Percentiles rank a stretch among this genome's conserved stretches.
Conservation (phyloP, 495 filamentous ascomycete species). For the Glarea lozoyensis region DNA sequence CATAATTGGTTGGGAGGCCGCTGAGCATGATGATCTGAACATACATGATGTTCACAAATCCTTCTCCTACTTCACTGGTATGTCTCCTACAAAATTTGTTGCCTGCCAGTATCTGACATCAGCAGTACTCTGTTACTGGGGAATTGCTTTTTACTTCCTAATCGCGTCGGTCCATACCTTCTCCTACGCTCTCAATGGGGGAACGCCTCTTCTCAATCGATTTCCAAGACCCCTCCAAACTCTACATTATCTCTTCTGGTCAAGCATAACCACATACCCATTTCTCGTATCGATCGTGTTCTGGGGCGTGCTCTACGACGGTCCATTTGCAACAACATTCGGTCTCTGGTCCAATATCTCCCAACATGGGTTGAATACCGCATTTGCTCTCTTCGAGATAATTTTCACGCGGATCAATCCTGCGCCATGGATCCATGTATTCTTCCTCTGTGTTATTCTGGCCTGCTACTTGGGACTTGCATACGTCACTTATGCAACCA, state of each 20-base stretch:
- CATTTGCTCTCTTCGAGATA: slow-evolving; percentile 67
- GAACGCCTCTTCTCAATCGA: slow-evolving; percentile 44
- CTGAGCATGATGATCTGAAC: slow-evolving; percentile 21
- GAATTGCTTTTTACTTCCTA: slow-evolving; percentile 67
- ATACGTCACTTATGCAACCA: slow-evolving; percentile 58
- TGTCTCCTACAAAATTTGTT: not conserved
- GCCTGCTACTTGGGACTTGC: slow-evolving; percentile 64
- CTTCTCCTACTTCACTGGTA: slow-evolving; percentile 71
- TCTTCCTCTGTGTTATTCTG: slow-evolving; percentile 51
- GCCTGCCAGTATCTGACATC: slow-evolving; percentile 17
- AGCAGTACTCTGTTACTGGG: slow-evolving; percentile 64
- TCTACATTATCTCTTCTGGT: slow-evolving; percentile 58
- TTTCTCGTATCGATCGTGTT: slow-evolving; percentile 60
- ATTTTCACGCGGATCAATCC: slow-evolving; percentile 50
- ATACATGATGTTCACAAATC: slow-evolving; percentile 28
- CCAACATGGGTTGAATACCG: slow-evolving; percentile 62
- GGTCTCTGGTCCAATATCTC: slow-evolving; percentile 64
- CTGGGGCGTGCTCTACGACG: slow-evolving; percentile 47
- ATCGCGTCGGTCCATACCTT: slow-evolving; percentile 56
- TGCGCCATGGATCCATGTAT: slow-evolving; percentile 47
- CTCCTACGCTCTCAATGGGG: slow-evolving; percentile 48
- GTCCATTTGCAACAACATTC: slow-evolving; percentile 44
- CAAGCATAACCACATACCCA: slow-evolving; percentile 57
- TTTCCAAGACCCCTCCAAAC: slow-evolving; percentile 55
- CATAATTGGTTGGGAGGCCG: slow-evolving; percentile 51